Evolutionary conservation across 1,284 basidiomycete species (phyloP).

Genomic region (Pseudozyma flocculosa): DNA sequence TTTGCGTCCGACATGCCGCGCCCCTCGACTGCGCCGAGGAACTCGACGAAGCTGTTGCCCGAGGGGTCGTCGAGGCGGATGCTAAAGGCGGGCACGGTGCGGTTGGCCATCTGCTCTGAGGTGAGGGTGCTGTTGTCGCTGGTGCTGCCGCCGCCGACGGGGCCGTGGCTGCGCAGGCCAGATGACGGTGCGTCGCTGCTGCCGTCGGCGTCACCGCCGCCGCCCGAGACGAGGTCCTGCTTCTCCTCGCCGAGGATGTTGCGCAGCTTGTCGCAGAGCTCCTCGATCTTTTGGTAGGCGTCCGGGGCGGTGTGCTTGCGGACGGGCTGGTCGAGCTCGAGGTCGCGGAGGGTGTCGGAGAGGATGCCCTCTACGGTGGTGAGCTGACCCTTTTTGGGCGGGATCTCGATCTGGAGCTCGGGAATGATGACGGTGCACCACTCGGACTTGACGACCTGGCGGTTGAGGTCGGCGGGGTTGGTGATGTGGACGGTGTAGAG

Average conservation of each 20-base stretch:
- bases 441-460: conserved; percentile 89
- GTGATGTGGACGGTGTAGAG: conserved; percentile 80
- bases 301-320: conserved; percentile 79
- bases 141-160: conserved; percentile 20
- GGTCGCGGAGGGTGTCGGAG: conserved; percentile 79
- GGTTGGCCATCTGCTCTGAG: conserved; percentile 51
- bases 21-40: conserved; percentile 42
- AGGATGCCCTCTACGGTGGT: conserved; percentile 94
- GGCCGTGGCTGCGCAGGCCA: conserved; percentile 23
- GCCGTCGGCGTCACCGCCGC: conserved; percentile 53
- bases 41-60: conserved; percentile 79
- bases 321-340: conserved; percentile 80
- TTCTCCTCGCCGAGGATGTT: conserved; percentile 69
- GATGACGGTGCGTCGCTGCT: too few relatives aligned
- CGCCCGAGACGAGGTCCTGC: conserved; percentile 42
- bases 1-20: conserved; percentile 74
- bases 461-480: conserved; percentile 73
- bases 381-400: conserved; percentile 78
- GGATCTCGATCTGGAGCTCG: conserved; percentile 88
- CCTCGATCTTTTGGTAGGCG: conserved; percentile 76
- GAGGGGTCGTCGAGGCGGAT: conserved; percentile 87
- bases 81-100: conserved; percentile 74
- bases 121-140: conserved; percentile 17
- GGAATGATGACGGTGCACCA: conserved; percentile 80
- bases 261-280: conserved; percentile 70